These are phyloP conservation scores for Zychaea mexicana DNA, from an alignment of 371 early-diverging fungal species.

Conservation along the genomic window DNA sequence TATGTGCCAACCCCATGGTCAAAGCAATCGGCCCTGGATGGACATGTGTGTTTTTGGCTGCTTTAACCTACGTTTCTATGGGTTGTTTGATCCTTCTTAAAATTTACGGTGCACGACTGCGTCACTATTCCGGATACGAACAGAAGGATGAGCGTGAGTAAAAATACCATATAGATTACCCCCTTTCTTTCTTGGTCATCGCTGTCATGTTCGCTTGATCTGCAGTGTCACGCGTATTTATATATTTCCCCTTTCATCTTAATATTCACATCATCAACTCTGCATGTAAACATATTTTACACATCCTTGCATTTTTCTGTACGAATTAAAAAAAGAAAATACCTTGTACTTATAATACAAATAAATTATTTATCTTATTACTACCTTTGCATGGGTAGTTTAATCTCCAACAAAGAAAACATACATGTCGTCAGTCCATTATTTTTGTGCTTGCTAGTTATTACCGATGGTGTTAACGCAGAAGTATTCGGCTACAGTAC, in stretches of 20 bases:
- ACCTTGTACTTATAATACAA: neutral
- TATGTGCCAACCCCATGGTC: conserved; percentile 29
- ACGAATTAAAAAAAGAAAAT: neutral
- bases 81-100: conserved; percentile 15
- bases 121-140: conserved; percentile 19
- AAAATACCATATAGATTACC: neutral
- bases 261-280: too few relatives aligned
- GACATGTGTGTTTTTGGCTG: conserved; percentile 29
- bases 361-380: too few relatives aligned
- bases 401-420: too few relatives aligned
- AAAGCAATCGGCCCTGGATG: conserved; percentile 26
- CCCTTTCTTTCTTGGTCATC: neutral
- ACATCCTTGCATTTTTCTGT: neutral
- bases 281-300: too few relatives aligned
- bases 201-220: too few relatives aligned
- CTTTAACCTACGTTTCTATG: conserved; percentile 16
- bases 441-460: too few relatives aligned
- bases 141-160: neutral
- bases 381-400: too few relatives aligned
- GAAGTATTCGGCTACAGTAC: too few relatives aligned
- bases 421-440: too few relatives aligned
- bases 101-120: conserved; percentile 18
- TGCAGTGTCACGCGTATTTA: too few relatives aligned
- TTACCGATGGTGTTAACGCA: too few relatives aligned
- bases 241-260: neutral